Evolutionary conservation across 352 stramenopile genomes (phyloP), one percentile per base, ranked within the genome.

Genomic region (Peronospora belbahrii): DNA sequence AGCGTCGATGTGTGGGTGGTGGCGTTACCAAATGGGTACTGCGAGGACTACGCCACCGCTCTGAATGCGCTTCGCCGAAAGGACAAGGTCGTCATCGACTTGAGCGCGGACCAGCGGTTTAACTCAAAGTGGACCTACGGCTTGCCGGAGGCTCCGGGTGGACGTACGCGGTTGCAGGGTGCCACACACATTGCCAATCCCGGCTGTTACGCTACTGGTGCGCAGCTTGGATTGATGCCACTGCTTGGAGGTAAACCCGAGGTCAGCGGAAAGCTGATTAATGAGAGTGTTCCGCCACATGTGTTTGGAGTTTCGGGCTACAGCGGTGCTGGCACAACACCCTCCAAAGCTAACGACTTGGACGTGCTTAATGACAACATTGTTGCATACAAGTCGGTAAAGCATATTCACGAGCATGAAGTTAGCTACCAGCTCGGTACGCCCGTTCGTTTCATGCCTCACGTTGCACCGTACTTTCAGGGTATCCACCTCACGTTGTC

Each of bases 381-480:
- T 40, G 71, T 95, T 52, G 81, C 83, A 17, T 95, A 95, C 83
- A 92, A 91, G 62, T 90, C 80, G 13, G 83, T 95, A 40, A 74
- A 83, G 52, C 85, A 95, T 67, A 94, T 95, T 49, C 85, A 95
- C 57, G 85, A 95, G 58, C 48, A 74, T 43, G 85, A 95, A 52
- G 64, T 92, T 51, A 88, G 74, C 59, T 70, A 87, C 58, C 85
- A 95, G 43, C 54, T 94, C 13, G 70, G 71, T 34, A 88, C 76
- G 31, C 48, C 67, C 0, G 69, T 97, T 42, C 87, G 88, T 22
- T 97, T 97, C 70, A 97, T 95, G 70, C 88, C 90, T 24, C 88
- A 97, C 60, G 83, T 97, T 7, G 90, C 90, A 33, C 72, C 87
- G 41, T 97, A 91, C 65, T 97, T 96, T 67, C 87, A 96, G 45